Evolutionary conservation across 139 green algal species (phyloP).

Genomic region (Auxenochlorella pyrenoidosa): DNA sequence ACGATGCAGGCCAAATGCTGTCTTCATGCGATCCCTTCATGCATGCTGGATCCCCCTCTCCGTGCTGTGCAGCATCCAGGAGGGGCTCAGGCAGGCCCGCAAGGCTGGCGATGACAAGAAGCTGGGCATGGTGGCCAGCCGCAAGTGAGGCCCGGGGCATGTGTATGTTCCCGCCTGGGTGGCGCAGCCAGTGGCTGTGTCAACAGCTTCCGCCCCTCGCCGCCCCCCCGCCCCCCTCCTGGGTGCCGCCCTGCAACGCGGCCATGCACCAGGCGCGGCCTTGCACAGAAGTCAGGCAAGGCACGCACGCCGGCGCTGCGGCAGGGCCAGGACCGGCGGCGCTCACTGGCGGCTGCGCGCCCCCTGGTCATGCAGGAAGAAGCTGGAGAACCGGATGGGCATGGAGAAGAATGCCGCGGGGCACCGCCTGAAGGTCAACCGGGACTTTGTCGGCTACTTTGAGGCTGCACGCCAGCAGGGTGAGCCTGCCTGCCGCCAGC

Average conservation of each 20-base stretch:
- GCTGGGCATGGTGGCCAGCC: slow-evolving; percentile 62
- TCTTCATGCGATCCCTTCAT: no score
- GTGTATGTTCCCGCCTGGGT: neutral
- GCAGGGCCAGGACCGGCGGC: neutral
- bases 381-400: slow-evolving; percentile 62
- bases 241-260: no score
- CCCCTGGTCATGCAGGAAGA: slow-evolving; percentile 44
- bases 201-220: neutral
- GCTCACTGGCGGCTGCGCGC: no score
- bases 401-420: slow-evolving; percentile 63
- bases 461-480: slow-evolving; percentile 10
- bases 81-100: slow-evolving; percentile 40
- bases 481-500: neutral
- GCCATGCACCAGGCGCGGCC: no score
- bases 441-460: slow-evolving; percentile 47
- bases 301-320: neutral
- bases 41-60: neutral
- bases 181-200: neutral
- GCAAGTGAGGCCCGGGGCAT: slow-evolving; percentile 26
- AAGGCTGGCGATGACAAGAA: slow-evolving; percentile 72
- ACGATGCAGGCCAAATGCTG: no score
- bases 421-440: slow-evolving; percentile 59
- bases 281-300: neutral
- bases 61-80: slow-evolving; percentile 44
- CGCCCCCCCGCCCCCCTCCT: no score